A percentile compares a stretch with the other conserved stretches of the same genome.
Evolutionary conservation across 768 basidiomycete genomes (phyloP).

Genomic region (Boletus subparvulus): DNA sequence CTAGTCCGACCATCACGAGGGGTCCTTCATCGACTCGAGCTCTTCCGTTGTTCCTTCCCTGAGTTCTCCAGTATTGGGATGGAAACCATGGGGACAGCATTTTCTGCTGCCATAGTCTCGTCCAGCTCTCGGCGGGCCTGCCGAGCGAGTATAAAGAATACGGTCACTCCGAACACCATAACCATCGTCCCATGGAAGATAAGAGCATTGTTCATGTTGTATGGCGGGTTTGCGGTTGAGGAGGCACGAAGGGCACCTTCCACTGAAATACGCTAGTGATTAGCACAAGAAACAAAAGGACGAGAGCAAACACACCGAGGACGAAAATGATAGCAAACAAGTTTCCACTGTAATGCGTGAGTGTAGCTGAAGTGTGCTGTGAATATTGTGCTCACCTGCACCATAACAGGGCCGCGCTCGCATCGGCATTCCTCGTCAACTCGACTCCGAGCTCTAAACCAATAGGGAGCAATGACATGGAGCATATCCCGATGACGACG

Average conservation of each 20-base stretch:
- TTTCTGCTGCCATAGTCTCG: conserved; percentile 43
- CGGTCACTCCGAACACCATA: conserved; percentile 35
- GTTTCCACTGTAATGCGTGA: conserved; percentile 52
- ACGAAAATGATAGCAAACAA: conserved; percentile 60
- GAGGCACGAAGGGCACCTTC: conserved; percentile 68
- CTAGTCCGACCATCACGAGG: background rate
- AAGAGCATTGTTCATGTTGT: conserved; percentile 67
- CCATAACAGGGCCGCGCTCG: conserved; percentile 76
- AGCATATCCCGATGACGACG: conserved; percentile 63
- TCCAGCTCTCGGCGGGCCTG: conserved; percentile 66
- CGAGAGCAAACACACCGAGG: conserved; percentile 44
- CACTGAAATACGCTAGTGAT: conserved; percentile 36
- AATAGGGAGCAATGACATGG: conserved; percentile 72
- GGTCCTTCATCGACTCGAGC: background rate
- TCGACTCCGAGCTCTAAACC: conserved; percentile 78
- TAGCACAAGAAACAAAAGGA: background rate
- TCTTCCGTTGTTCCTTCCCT: background rate
- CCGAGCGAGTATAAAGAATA: conserved; percentile 57
- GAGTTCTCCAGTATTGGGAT: background rate
- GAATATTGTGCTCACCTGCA: conserved; percentile 49
- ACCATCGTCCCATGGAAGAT: conserved; percentile 64
- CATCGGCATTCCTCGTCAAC: conserved; percentile 75
- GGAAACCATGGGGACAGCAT: background rate
- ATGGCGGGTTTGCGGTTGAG: conserved; percentile 59
- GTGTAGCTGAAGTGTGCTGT: background rate